Evolutionary conservation across 768 basidiomycete genomes (phyloP), one percentile per base, ranked within the genome.

Genomic region (Tricholoma hemisulphureum): DNA sequence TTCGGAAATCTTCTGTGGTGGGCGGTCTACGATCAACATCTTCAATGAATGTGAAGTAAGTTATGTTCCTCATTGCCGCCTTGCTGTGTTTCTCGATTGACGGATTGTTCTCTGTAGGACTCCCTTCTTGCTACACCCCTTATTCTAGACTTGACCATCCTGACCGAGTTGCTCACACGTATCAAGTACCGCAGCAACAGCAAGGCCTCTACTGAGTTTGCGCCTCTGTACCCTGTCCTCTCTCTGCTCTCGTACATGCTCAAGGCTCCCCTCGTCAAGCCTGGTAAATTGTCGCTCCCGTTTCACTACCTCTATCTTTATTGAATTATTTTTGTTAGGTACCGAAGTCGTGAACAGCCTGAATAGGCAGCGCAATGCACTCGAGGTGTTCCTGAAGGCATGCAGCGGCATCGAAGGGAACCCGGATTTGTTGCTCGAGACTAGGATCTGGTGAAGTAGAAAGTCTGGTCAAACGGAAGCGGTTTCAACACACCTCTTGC

Each of bases 221-320:
- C 85, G 59, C 88, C 90, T 0, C 78, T 98, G 18, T 93, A 99
- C 82, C 83, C 91, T 3, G 91, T 99, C 58, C 80, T 99, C 55
- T 96, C 94, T 37, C 83, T 98, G 60, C 82, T 98, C 55, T 91
- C 88, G 41, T 98, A 95, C 82, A 96, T 98, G 94, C 87, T 96
- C 77, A 97, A 97, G 82, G 95, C 94, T 0, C 93, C 94, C n/a
- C 85, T 95, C 68, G 94, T 95, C 75, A 95, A 95, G 80, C 92
- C 91, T 64, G 91, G 87, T 82, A 66, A 58, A 79, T n/a, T 29
- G 5, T 3, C 14, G 4, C 6, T 18, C 16, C 7, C 9, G 23
- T n/a, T 9, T 10, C 3, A n/a, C 46, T 10, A 29, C 26, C 9
- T 63, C 46, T 18, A 23, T 41, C 28, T 48, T 21, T 11, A 14